Base-by-base conservation (phyloP, 352 stramenopile genomes). In the Phytopythium cucurbitacearum region DNA sequence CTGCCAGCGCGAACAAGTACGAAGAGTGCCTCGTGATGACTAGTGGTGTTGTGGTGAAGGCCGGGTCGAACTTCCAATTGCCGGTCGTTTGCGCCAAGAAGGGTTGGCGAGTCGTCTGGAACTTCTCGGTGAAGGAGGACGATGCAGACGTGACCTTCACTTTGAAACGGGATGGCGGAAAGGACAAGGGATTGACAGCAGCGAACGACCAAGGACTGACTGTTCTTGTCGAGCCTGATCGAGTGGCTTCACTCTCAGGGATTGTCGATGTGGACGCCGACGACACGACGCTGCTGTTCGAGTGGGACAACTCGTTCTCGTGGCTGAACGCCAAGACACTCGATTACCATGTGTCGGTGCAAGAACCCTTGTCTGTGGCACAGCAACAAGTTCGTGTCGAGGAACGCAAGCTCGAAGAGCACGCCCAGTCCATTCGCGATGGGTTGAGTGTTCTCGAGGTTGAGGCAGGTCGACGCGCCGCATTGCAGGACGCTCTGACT, bases 291-390 rank as follows among this genome's bases (percentile, higher is more conserved):
- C 64, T 94, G 1, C 15, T 69, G 15, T 94, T 91, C 44, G 69
- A 80, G 39, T 94, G 83, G 83, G 80, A 94, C 57, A 94, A 94
- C 48, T 67, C 76, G 36, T 94, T 91, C 50, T 91, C 80, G 21
- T 94, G 83, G 83, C 65, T 94, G 1, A 88, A 90, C 42, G 79
- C 86, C 49, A 94, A 94, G 60, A 94, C 83, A 1, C 51, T 94
- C 39, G 83, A 91, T 55, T 91, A 94, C 57, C 83, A 91, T 16
- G 83, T 94, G 33, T 85, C 77, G 5, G 67, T 94, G 3, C 67
- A 87, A 10, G 73, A 90, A 46, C 83, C 69, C 8, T 50, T 91
- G 35, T 69, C 69, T 6, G 50, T 48, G 2, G 59, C 69, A 37
- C 69, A 73, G 43, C 51, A 82, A 51, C 46, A 68, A 11, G 45